Conservation (phyloP, 257 asterid species). For the Solanum chmielewskii region DNA sequence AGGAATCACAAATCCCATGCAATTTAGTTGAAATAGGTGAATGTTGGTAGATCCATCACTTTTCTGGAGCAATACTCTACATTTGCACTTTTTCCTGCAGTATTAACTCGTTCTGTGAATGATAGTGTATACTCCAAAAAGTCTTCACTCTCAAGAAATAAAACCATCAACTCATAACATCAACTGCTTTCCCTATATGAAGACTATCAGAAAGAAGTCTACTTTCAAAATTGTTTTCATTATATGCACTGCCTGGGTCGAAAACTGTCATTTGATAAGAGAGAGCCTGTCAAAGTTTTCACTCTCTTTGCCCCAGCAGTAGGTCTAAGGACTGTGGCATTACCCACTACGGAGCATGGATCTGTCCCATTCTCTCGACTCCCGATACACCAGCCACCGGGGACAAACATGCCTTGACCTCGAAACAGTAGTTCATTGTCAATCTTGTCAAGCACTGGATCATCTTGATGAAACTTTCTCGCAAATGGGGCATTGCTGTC, state of each 20-base stretch:
- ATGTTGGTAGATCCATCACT: not conserved
- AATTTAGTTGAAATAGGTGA: not conserved
- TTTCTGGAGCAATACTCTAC: not conserved
- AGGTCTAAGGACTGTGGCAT: slow-evolving; percentile 58
- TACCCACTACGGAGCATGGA: slow-evolving; percentile 63
- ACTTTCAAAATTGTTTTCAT: slow-evolving; percentile 1
- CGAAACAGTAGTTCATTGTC: slow-evolving; percentile 60
- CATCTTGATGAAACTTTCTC: slow-evolving; percentile 66
- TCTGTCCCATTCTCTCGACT: slow-evolving; percentile 49
- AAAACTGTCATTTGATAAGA: slow-evolving; percentile 46
- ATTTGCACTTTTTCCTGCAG: not conserved
- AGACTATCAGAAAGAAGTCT: not conserved
- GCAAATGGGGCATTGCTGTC: slow-evolving; percentile 84
- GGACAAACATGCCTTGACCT: slow-evolving; percentile 54
- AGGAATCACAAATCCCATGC: not conserved
- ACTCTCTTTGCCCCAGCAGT: slow-evolving; percentile 68
- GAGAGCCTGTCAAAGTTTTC: slow-evolving; percentile 43
- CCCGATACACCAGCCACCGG: slow-evolving; percentile 87
- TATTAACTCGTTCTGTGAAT: not conserved
- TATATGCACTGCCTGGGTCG: slow-evolving; percentile 66
- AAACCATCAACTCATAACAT: not conserved
- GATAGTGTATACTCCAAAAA: not conserved
- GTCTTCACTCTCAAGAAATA: not conserved
- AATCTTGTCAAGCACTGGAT: slow-evolving; percentile 63
- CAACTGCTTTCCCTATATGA: not conserved